These are phyloP conservation scores for Plasmodium falciparum DNA, from an alignment of 169 alveolate species.

Conservation along the genomic window DNA sequence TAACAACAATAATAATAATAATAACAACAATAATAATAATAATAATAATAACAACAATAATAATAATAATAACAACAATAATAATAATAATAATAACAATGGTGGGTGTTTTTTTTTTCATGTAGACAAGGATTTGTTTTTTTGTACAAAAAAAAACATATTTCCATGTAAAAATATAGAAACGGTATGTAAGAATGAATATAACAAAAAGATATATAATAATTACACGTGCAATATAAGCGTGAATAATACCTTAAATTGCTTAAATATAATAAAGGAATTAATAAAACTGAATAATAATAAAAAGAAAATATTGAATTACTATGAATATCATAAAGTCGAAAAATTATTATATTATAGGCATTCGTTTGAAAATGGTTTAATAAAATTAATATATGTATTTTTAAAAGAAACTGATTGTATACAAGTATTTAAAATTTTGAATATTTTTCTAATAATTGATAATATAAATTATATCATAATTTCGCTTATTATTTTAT, in stretches of 20 bases:
- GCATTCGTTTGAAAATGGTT: conserved; percentile 71
- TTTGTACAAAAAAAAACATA: conserved; percentile 13
- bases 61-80: background rate
- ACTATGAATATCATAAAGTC: conserved; percentile 19
- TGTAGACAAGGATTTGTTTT: conserved; percentile 28
- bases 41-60: background rate
- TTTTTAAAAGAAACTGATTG: conserved; percentile 53
- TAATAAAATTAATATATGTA: conserved; percentile 28
- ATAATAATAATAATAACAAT: background rate
- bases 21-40: background rate
- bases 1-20: background rate
- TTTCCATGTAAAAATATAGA: conserved; percentile 26
- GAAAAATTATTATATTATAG: conserved; percentile 66
- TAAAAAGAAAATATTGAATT: conserved; percentile 23
- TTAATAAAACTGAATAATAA: conserved; percentile 52
- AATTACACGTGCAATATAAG: conserved; percentile 62
- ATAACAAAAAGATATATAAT: conserved; percentile 44
- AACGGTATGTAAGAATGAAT: conserved; percentile 30
- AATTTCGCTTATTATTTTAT: conserved; percentile 37
- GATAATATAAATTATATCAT: conserved; percentile 61
- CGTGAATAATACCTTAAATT: conserved; percentile 69
- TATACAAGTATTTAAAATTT: conserved; percentile 30
- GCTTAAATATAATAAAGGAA: conserved; percentile 59
- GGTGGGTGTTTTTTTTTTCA: background rate
- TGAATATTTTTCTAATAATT: conserved; percentile 29